Percentiles rank a stretch among this genome's conserved stretches.
These are phyloP conservation scores for Chrysosporium queenslandicum DNA, from an alignment of 2,329 filamentous ascomycete genomes.

Conservation along the genomic window DNA sequence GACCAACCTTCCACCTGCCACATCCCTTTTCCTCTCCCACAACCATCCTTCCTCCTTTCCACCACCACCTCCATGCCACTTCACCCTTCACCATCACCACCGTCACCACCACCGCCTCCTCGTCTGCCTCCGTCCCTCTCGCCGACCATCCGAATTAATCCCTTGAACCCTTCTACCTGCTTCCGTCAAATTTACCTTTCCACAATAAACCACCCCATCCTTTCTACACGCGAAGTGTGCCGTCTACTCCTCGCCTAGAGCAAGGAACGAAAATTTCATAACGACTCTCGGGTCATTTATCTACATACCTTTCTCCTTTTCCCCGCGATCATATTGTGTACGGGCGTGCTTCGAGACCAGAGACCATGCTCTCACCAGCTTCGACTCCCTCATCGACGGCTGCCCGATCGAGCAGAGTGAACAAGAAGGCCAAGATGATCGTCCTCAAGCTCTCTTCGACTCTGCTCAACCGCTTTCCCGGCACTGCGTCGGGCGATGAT, in stretches of 20 bases:
- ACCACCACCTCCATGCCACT: neutral
- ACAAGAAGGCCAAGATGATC: slow-evolving; percentile 27
- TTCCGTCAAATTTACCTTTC: slow-evolving; percentile 4
- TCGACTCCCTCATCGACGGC: slow-evolving; percentile 23
- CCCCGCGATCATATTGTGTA: too few relatives aligned
- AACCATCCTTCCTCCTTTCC: slow-evolving; percentile 2
- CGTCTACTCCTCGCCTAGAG: neutral
- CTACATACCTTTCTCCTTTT: too few relatives aligned
- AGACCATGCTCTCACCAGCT: slow-evolving; percentile 19
- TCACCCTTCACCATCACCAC: slow-evolving; percentile 3
- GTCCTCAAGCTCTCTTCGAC: slow-evolving; percentile 34
- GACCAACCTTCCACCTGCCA: slow-evolving; percentile 10
- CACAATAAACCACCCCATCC: neutral
- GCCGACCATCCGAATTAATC: slow-evolving; percentile 4
- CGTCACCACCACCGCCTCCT: slow-evolving; percentile 21
- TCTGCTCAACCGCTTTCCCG: slow-evolving; percentile 30
- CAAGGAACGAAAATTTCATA: too few relatives aligned
- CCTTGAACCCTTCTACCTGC: slow-evolving; percentile 3
- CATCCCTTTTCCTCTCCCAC: slow-evolving; percentile 7
- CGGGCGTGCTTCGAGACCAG: too few relatives aligned
- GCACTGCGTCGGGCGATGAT: slow-evolving; percentile 14
- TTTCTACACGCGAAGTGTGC: neutral
- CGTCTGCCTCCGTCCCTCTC: slow-evolving; percentile 9
- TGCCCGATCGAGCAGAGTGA: slow-evolving; percentile 29
- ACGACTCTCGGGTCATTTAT: too few relatives aligned